Evolutionary conservation across 768 basidiomycete genomes (phyloP), one percentile per base, ranked within the genome.

Genomic region (Steccherinum ochraceum): DNA sequence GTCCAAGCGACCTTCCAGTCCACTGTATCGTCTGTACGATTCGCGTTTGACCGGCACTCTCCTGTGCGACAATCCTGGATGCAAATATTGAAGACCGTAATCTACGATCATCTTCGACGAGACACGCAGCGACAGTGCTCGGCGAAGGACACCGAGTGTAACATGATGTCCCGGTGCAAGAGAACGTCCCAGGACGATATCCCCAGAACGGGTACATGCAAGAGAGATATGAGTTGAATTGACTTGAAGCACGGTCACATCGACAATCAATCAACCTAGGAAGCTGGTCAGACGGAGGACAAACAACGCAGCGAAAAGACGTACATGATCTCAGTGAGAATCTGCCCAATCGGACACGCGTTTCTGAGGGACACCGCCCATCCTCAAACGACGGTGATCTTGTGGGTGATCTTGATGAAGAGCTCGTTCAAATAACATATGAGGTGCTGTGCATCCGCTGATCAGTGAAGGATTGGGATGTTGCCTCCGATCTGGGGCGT

Each of bases 351-450:
- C 35, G 61, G 50, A 23, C 56, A 12, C 1, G 62, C 57, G 48
- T 64, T 61, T 24, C 46, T 50, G 19, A 40, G 40, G 46, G 61
- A 56, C 53, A 59, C 56, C 49, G 53, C 51, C 59, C 59, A 64
- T 12, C 61, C 62, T 61, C 62, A 64, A 1, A 56, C 60, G 19
- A 58, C 57, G 10, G 51, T 54, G 49, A 64, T 56, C 30, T 58
- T 46, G 18, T 57, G 45, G 3, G 57, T 54, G 26, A 59, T 47
- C 21, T 56, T 46, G 39, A 58, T 61, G 13, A 51, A 27, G 2
- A 48, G 48, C 25, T 24, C 23, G 45, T 44, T 50, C 25, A 21
- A 16, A 42, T 63, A 63, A 12, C 45, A 43, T 0, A 49, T 51
- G 21, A 63, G 35, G 27, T 58, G 58, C 49, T 57, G 51, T 19